Evolutionary conservation across 2,329 filamentous ascomycete species (phyloP), one percentile per base, ranked within the genome.

Genomic region (Clonostachys chloroleuca): DNA sequence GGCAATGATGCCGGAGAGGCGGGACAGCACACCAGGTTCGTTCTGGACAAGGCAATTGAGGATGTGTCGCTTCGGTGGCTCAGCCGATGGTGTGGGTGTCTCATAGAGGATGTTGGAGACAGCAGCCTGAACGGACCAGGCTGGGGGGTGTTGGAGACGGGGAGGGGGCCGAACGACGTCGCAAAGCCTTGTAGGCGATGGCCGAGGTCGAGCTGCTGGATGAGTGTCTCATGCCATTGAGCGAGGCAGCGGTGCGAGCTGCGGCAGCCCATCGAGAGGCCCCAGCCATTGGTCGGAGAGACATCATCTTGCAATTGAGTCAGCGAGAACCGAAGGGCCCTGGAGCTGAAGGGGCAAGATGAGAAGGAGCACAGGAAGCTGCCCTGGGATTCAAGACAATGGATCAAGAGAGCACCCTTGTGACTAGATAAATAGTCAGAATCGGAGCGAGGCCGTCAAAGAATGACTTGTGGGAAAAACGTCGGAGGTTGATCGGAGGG

Each of bases 41-140:
- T 99, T 99, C 72, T 99, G 94, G 51, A 99, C 94, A 52, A 99
- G 81, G 67, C 94, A 99, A 74, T 99, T 99, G 70, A 99, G 85
- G 63, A 99, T 83, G 71, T 99, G 94, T 47, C 92, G 86, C 75
- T 96, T 97, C 41, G 90, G 87, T 9, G 94, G 92, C 20, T 84
- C 84, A 59, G 78, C 78, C 13, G 90, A 92, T 8, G 91, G 89
- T 16, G 88, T 78, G 6, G 94, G 94, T 4, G 92, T 97, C 78
- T 99, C 94, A 77, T 99, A 99, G 68, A 99, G 88, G 64, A 99
- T 99, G 67, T 92, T 96, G 64, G 90, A 95, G 55, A 99, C 94
- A 56, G 94, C 94, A 16, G 94, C 90, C 58, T 94, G 92, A 36
- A 92, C 92, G 62, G 92, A 95, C 78, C 90, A 90, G 12, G 90